phyloP scores from a whole-genome alignment of 2,329 filamentous ascomycete genomes.

The Microdochium trichocladiopsis region DNA sequence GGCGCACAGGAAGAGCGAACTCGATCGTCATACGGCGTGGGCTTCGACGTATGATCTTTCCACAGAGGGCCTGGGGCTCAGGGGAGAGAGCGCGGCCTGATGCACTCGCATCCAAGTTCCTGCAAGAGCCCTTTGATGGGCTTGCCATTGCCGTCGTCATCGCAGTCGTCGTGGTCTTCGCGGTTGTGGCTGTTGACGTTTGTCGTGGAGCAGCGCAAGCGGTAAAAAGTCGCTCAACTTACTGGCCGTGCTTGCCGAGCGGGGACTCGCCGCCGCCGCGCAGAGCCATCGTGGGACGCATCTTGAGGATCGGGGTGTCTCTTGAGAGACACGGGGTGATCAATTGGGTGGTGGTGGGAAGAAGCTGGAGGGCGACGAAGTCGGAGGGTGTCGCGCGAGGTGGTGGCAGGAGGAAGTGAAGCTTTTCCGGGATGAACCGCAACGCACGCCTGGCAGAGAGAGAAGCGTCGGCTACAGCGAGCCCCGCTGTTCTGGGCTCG shows the following conservation, averaged over 20 bases:
- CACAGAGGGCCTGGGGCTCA: too few relatives aligned
- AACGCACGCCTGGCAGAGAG: neutral
- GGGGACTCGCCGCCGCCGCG: constrained; percentile 29
- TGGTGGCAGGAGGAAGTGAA: neutral
- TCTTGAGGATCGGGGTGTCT: constrained; percentile 18
- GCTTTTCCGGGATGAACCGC: neutral
- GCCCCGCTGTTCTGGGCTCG: neutral
- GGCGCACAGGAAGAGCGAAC: too few relatives aligned
- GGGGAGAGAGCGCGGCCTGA: too few relatives aligned
- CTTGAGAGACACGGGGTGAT: constrained; percentile 7
- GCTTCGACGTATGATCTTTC: too few relatives aligned
- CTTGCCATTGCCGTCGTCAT: neutral
- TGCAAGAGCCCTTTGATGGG: too few relatives aligned
- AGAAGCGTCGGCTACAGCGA: neutral
- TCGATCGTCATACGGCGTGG: too few relatives aligned
- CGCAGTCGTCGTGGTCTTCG: neutral
- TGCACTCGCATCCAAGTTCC: too few relatives aligned
- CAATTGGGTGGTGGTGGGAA: constrained; percentile 14
- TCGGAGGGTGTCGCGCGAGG: neutral
- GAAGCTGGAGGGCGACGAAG: neutral
- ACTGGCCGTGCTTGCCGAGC: constrained; percentile 36
- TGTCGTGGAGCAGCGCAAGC: neutral
- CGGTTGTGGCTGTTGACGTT: neutral
- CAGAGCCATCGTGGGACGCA: constrained; percentile 39
- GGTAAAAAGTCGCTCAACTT: constrained; percentile 24